Percentiles rank a stretch among this genome's conserved stretches.
Conservation (phyloP, 352 stramenopile genomes). For the Paralagenidium karlingii region DNA sequence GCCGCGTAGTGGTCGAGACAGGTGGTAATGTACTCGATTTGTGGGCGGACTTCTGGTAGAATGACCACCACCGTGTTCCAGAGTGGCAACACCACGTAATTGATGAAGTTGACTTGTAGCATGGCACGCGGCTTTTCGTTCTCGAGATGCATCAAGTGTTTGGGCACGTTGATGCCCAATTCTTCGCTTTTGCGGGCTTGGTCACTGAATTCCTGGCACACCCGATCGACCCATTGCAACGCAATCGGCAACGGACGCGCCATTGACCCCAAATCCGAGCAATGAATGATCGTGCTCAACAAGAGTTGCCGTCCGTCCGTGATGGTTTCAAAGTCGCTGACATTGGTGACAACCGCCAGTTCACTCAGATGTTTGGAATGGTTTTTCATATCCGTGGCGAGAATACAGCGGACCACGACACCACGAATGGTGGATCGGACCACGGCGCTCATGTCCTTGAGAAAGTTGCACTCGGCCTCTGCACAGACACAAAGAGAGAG, state of each 20-base stretch:
- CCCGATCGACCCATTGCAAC: constrained; percentile 53
- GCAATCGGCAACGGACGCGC: constrained; percentile 26
- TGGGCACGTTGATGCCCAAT: constrained; percentile 43
- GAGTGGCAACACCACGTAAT: constrained; percentile 66
- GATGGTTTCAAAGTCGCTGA: constrained; percentile 40
- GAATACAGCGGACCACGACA: constrained; percentile 61
- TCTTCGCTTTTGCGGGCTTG: constrained; percentile 47
- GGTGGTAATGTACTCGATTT: constrained; percentile 28
- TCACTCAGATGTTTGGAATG: constrained; percentile 56
- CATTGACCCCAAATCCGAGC: constrained; percentile 52
- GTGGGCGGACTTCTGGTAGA: constrained; percentile 29
- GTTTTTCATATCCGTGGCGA: constrained; percentile 76
- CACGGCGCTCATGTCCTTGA: constrained; percentile 32
- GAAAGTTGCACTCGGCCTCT: constrained; percentile 42
- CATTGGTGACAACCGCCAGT: constrained; percentile 20
- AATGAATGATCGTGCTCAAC: constrained; percentile 78
- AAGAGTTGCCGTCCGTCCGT: constrained; percentile 54
- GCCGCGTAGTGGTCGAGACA: constrained; percentile 73
- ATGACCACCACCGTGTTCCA: constrained; percentile 51
- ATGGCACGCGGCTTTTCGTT: no score
- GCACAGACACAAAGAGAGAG: constrained; percentile 1
- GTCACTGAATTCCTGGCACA: constrained; percentile 68
- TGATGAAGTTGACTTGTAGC: constrained; percentile 77
- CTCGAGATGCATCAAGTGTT: constrained; percentile 84
- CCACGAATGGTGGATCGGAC: constrained; percentile 29